Percentiles rank a stretch among this genome's conserved stretches.
Conservation (phyloP, 176 grass and related monocot genomes). For the Bonia amplexicaulis region DNA sequence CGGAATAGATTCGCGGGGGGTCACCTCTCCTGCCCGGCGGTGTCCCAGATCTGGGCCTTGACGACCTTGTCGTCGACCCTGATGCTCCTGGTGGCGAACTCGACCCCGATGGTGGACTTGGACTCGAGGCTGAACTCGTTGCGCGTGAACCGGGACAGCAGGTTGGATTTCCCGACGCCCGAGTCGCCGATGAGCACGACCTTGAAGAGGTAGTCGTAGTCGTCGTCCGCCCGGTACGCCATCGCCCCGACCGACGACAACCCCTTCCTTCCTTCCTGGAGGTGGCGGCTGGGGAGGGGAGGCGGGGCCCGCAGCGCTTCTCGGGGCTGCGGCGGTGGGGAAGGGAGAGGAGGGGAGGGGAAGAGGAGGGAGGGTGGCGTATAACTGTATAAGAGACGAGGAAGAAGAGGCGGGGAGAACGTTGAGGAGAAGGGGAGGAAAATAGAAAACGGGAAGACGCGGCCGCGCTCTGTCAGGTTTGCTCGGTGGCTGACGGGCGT, state of each 20-base stretch:
- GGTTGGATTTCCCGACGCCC: slow-evolving; percentile 78
- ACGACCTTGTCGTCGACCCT: slow-evolving; percentile 67
- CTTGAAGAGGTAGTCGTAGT: slow-evolving; percentile 89
- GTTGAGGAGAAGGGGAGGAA: not conserved
- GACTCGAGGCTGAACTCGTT: slow-evolving; percentile 95
- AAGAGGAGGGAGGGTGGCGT: not conserved
- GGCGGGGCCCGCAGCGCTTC: not conserved
- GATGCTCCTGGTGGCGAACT: slow-evolving; percentile 82
- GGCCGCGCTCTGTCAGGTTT: not conserved
- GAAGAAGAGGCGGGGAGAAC: slow-evolving; percentile 21
- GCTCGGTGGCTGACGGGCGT: not conserved
- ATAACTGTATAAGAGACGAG: not conserved
- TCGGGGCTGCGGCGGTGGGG: not conserved
- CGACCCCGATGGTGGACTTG: slow-evolving; percentile 89
- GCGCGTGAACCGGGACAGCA: slow-evolving; percentile 66
- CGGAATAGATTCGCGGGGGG: not conserved
- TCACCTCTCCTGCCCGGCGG: slow-evolving; percentile 70
- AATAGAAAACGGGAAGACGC: slow-evolving; percentile 12
- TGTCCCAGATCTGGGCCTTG: slow-evolving; percentile 92
- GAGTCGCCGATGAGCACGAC: slow-evolving; percentile 87
- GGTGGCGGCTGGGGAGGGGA: not conserved
- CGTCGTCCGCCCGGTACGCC: slow-evolving; percentile 76
- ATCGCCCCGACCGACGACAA: not conserved
- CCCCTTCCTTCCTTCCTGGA: not conserved
- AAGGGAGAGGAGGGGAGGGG: not conserved